phyloP scores from a whole-genome alignment of 805 yeast species.

The Yamadazyma insecticola region DNA sequence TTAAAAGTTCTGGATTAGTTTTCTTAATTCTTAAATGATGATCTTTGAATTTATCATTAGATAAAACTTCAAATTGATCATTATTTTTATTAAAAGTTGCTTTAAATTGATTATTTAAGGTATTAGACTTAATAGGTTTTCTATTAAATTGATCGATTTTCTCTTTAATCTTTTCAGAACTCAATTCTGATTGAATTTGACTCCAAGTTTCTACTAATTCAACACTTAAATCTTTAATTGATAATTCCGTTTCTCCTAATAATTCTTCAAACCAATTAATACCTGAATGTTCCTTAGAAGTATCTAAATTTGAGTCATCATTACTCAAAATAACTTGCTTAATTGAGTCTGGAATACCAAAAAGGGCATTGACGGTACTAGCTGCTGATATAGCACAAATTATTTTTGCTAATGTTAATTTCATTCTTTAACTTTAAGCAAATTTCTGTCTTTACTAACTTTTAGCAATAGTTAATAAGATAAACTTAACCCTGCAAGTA shows the following conservation, averaged over 20 bases:
- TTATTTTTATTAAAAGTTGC: too few species aligned
- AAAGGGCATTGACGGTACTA: too few species aligned
- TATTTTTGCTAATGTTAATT: too few species aligned
- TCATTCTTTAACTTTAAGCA: too few species aligned
- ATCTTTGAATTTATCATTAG: slow-evolving; percentile 18
- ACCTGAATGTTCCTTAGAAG: background rate
- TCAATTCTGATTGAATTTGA: slow-evolving; percentile 8
- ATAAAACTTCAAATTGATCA: slow-evolving; percentile 14
- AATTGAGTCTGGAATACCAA: too few species aligned
- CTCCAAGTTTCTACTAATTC: slow-evolving; percentile 11
- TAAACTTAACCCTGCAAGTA: too few species aligned
- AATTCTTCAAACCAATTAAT: background rate
- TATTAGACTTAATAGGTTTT: background rate
- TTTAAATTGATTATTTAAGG: background rate
- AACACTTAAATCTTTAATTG: background rate
- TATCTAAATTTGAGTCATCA: too few species aligned
- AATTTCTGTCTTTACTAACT: too few species aligned
- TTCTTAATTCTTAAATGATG: slow-evolving; percentile 28
- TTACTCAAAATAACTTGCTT: too few species aligned
- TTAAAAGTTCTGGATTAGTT: slow-evolving; percentile 30
- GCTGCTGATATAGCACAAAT: too few species aligned
- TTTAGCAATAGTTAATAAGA: too few species aligned
- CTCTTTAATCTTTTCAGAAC: slow-evolving; percentile 7
- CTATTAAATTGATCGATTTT: slow-evolving; percentile 5
- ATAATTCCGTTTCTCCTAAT: background rate